Base-by-base conservation (phyloP, 1,139 yeast species). In the Zygosaccharomyces sapae region DNA sequence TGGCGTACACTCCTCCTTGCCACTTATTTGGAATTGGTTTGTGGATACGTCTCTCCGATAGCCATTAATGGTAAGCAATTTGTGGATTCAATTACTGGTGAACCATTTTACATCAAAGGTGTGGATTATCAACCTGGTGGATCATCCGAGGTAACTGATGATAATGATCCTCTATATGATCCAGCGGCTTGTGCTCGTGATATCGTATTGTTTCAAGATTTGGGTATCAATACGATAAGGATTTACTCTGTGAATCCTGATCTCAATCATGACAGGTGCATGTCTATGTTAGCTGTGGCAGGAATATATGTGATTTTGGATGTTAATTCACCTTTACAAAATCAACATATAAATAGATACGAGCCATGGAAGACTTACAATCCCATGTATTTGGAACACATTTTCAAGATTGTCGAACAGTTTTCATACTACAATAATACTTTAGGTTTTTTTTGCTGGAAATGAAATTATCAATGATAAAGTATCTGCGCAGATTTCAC, bases 61-160 rank as follows among this genome's bases (percentile, higher is more conserved):
- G 71, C 71, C 16, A 73, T 85, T 12, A 72, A 72, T 45, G 94
- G 89, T 1, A 77, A 81, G 35, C 84, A 81, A 59, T 90, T 92
- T 59, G 73, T 82, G 43, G 89, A 89, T 59, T 75, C 88, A 2
- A 76, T 80, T n/a, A 86, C 95, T 1, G 73, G 78, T 36, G 81
- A 81, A 53, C 92, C 94, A 1, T 92, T 92, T 62, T 83, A 77
- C 58, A 75, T 92, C 37, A 81, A 78, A 62, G 96, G 96, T 29
- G 75, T 80, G 8, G 96, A 87, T 62, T 88, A 88, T 62, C 96
- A 87, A 63, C 95, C 95, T 0, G 95, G 95, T 20, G 96, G 95
- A 0, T 80, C 95, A 0, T 82, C 95, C 0, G 84, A 79, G 0
- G 76, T 49, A 16, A 44, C 31, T 13, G 42, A 37, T 8, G 44